Evolutionary conservation across 2,329 filamentous ascomycete species (phyloP), one percentile per base, ranked within the genome.

Genomic region (Hypoxylon sp.): DNA sequence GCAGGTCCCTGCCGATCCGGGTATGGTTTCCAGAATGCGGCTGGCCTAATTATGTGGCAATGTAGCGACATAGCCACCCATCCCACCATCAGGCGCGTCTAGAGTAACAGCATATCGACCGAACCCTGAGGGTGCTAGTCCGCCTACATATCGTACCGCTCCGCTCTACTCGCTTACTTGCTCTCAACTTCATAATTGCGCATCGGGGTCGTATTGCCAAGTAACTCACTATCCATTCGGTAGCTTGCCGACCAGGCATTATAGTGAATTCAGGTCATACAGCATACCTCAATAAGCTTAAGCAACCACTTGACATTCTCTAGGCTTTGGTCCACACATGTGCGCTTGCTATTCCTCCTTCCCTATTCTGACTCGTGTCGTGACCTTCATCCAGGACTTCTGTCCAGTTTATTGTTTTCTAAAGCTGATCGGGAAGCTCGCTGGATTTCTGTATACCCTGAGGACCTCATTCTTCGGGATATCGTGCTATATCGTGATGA

Each of bases 311-410:
- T 25, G 32, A n/a, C n/a, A 26, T 46, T 26, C 44, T 23, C 9
- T 32, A 8, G 20, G 27, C 19, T 47, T 29, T 27, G 8, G 11
- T 45, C 19, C 35, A 36, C 48, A 42, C 43, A n/a, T n/a, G n/a
- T n/a, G 20, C 21, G 16, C 21, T 35, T 26, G 2, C 27, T 56
- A n/a, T 43, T 41, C 41, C 62, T 64, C 61, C 60, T 65, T 64
- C 63, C 61, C 26, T 31, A 61, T 65, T 62, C 13, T 55, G 59
- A 56, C 41, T 63, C 51, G 60, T 49, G 41, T 36, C 36, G 43
- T 57, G 43, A 50, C 45, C 32, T 42, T 29, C 46, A 23, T 37
- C 40, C 27, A 43, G 4, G 31, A 38, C 23, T 17, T 31, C 34
- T n/a, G 45, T 20, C 20, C 32, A 42, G n/a, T 31, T 41, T 37